Base-by-base conservation (phyloP, 371 early-diverging fungal genomes). In the Mortierella sp. region DNA sequence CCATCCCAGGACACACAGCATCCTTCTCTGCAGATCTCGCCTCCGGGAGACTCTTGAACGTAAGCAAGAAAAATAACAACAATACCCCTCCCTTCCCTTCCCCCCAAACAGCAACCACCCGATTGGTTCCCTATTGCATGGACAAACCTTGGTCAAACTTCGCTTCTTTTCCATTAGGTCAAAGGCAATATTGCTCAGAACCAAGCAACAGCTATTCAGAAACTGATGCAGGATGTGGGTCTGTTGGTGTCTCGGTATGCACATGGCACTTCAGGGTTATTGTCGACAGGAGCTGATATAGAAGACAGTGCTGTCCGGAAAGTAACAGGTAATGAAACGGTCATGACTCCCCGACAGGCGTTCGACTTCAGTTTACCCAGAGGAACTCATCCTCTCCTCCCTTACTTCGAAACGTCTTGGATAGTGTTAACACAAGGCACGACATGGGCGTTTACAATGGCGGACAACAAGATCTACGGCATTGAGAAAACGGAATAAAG, bases 381-480 rank as follows among this genome's bases (percentile, higher is more conserved):
- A n/a, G n/a, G n/a, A n/a, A n/a, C n/a, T n/a, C n/a, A n/a, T 34
- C 34, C 34, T 34, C 7, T 34, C 10, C 34, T 34, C 34, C 10
- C 10, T 10, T 34, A n/a, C n/a, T n/a, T n/a, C n/a, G n/a, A n/a
- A n/a, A n/a, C n/a, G n/a, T 34, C 10, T 51, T 50, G 21, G 30
- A 31, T 58, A 63, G 64, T 59, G 5, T 30, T 73, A 47, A 73
- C 69, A 24, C 70, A 69, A 54, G 65, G 61, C 43, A 61, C 69
- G 16, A 57, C 70, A 47, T 52, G 70, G 62, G 76, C 76, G 26
- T 41, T 76, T 52, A 76, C 76, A 23, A 76, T 76, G 76, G 76
- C 76, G 26, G 76, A 76, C 42, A 76, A 76, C 63, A 76, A 70
- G 54, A 76, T 76, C 50, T 76, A 76, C 31, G 76, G 76, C 21